Conservation (phyloP, 148 eudicot species). For the Gaultheria prostrata region DNA sequence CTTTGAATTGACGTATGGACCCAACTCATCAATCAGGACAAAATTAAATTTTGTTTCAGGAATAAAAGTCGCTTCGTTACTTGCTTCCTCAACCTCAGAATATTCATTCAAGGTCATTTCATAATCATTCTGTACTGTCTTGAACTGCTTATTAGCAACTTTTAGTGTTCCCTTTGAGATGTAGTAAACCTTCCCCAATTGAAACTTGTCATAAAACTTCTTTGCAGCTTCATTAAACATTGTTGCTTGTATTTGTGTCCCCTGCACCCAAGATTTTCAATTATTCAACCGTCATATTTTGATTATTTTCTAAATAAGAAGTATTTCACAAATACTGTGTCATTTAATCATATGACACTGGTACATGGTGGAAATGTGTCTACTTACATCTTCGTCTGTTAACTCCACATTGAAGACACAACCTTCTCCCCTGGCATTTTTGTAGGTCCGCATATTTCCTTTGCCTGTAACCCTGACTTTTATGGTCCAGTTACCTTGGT, state of each 20-base stretch:
- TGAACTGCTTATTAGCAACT: slow-evolving; percentile 93
- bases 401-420: slow-evolving; percentile 93
- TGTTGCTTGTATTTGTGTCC: slow-evolving; percentile 97
- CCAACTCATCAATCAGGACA: slow-evolving; percentile 90
- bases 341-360: neutral
- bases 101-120: slow-evolving; percentile 91
- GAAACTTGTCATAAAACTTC: slow-evolving; percentile 80
- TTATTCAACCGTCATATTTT: neutral
- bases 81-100: slow-evolving; percentile 78
- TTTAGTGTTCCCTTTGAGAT: slow-evolving; percentile 82
- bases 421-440: slow-evolving; percentile 89
- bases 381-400: slow-evolving; percentile 94
- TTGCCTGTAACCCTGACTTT: slow-evolving; percentile 88
- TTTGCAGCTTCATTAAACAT: slow-evolving; percentile 98
- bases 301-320: neutral
- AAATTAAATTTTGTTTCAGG: slow-evolving; percentile 86
- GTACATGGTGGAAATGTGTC: neutral
- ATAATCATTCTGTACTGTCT: slow-evolving; percentile 86
- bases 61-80: slow-evolving; percentile 58
- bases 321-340: neutral
- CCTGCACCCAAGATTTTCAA: slow-evolving; percentile 42
- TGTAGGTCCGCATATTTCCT: slow-evolving; percentile 69
- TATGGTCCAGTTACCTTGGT: slow-evolving; percentile 95
- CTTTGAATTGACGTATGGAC: slow-evolving; percentile 75
- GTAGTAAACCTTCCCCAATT: slow-evolving; percentile 86